These are phyloP conservation scores for Lasiosphaeris hirsuta DNA, from an alignment of 495 filamentous ascomycete species.

Conservation along the genomic window DNA sequence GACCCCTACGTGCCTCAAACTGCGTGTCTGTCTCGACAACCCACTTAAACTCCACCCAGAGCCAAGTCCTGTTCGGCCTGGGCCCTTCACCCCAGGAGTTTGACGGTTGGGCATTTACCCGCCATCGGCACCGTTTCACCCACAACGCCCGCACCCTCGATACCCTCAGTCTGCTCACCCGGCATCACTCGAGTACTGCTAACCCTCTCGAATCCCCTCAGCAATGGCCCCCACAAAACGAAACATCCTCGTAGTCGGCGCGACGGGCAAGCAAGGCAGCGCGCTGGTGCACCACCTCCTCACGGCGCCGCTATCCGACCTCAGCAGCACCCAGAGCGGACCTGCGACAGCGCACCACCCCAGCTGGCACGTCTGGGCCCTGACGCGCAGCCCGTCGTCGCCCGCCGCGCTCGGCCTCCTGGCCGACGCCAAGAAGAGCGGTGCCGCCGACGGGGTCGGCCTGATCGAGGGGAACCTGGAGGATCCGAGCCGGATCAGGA, in stretches of 20 bases:
- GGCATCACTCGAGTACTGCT: too few species aligned
- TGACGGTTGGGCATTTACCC: too few species aligned
- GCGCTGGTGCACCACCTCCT: conserved; percentile 34
- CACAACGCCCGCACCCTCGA: too few species aligned
- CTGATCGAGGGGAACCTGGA: conserved; percentile 38
- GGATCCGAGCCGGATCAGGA: conserved; percentile 20
- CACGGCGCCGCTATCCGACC: neutral
- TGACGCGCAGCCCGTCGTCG: conserved; percentile 31
- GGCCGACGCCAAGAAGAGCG: conserved; percentile 7
- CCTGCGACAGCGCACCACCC: neutral
- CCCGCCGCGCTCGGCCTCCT: conserved; percentile 20
- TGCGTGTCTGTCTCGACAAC: too few species aligned
- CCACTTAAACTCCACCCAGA: too few species aligned
- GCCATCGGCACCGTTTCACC: too few species aligned
- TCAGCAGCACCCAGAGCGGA: neutral
- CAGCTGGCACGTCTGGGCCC: conserved; percentile 31
- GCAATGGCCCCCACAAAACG: neutral
- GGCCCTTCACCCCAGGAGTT: too few species aligned
- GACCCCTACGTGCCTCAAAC: too few species aligned
- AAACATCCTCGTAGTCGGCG: conserved; percentile 35
- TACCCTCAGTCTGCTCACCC: too few species aligned
- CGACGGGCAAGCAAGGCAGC: conserved; percentile 42
- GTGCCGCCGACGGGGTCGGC: conserved; percentile 14
- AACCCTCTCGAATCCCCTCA: too few species aligned
- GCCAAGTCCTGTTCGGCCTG: too few species aligned